A percentile compares a stretch with the other conserved stretches of the same genome.
These are phyloP conservation scores for Penstemon newberryi DNA, from an alignment of 257 asterid species.

Conservation along the genomic window DNA sequence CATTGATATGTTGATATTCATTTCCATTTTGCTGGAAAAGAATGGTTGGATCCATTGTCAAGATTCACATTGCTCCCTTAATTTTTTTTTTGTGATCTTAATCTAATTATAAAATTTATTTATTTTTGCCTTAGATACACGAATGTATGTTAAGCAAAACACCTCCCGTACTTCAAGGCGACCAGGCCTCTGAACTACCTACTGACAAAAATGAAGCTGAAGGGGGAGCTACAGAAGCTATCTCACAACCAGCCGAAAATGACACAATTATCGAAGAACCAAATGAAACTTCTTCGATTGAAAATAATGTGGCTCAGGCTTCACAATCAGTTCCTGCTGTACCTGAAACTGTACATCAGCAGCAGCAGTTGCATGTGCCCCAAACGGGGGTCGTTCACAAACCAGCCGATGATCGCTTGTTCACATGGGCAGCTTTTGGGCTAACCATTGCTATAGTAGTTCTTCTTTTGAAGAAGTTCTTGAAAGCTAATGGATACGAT, in stretches of 20 bases:
- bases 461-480: constrained; percentile 76
- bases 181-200: constrained; percentile 38
- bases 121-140: constrained; percentile 53
- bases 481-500: constrained; percentile 79
- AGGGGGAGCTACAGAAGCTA: constrained; percentile 40
- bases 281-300: constrained; percentile 38
- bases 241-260: constrained; percentile 31
- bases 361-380: constrained; percentile 38
- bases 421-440: constrained; percentile 85
- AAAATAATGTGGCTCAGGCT: constrained; percentile 36
- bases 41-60: too few relatives aligned
- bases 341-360: constrained; percentile 38
- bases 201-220: constrained; percentile 29
- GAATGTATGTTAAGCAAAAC: constrained; percentile 78
- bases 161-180: constrained; percentile 52
- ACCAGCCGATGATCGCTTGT: constrained; percentile 65
- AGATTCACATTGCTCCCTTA: too few relatives aligned
- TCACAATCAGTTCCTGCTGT: constrained; percentile 34
- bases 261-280: constrained; percentile 40
- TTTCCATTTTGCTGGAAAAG: too few relatives aligned
- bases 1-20: too few relatives aligned
- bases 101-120: neutral
- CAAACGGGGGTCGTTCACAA: constrained; percentile 40
- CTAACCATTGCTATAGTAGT: constrained; percentile 78
- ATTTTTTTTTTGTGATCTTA: neutral